Base-by-base conservation (phyloP, 2,329 filamentous ascomycete genomes). In the Colletotrichum gigasporum region DNA sequence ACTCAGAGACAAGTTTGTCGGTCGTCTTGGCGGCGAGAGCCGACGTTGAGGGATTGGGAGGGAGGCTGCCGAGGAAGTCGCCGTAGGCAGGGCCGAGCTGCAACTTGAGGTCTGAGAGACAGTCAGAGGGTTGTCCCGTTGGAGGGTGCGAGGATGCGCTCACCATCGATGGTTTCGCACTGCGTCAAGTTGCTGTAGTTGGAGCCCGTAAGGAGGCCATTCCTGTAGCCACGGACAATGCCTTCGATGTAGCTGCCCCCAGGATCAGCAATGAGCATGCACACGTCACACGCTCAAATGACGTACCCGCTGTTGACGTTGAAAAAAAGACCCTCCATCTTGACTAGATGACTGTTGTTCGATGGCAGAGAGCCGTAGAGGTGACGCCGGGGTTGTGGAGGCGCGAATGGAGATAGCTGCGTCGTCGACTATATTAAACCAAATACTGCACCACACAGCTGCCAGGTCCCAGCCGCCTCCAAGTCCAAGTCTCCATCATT, bases 121-220 rank as follows among this genome's bases (percentile, higher is more conserved):
- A 30, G 34, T 66, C 24, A 65, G 56, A 58, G 2, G 20, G n/a
- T 20, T 69, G 66, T 65, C 65, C 42, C 42, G 14, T 54, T 41
- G 44, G 39, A 11, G 20, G 14, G 52, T 12, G 45, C 30, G 52
- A 54, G 69, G 54, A 57, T 16, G 71, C n/a, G n/a, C 85, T 71
- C 80, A 96, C 95, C 95, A 81, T 98, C 95, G 73, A 98, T 95
- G 51, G 90, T 97, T 82, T 98, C 95, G 87, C 95, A 98, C 86
- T 98, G 95, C 68, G 92, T 96, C 80, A 98, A 82, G 83, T 98
- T 99, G 82, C 86, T 90, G 83, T 99, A 99, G 83, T 95, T 96
- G 76, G 93, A 86, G 78, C 90, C 83, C 59, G 92, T 98, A 75
- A 99, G 87, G 68, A 99, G 91, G 74, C 91, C 88, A 81, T 98